These are phyloP conservation scores for Aristolochia fimbriata DNA, from an alignment of 164 flowering plant genomes.

Conservation along the genomic window DNA sequence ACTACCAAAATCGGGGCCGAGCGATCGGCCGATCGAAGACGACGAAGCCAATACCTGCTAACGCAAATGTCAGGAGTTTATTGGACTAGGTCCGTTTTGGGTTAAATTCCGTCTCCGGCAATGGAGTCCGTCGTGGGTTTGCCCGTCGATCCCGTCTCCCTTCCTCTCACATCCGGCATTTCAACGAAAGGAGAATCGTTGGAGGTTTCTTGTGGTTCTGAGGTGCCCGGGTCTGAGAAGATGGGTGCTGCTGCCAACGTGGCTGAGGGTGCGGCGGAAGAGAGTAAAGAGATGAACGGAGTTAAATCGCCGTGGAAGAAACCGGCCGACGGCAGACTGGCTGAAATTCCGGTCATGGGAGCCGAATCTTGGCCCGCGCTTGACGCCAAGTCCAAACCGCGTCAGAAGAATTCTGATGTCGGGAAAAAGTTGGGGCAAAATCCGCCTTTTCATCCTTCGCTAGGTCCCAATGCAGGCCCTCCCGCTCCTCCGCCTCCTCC, in stretches of 20 bases:
- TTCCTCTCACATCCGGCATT: too few relatives aligned
- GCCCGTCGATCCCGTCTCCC: neutral
- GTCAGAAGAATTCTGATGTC: constrained; percentile 17
- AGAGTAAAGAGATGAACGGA: constrained; percentile 21
- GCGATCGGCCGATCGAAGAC: too few relatives aligned
- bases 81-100: neutral
- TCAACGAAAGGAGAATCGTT: too few relatives aligned
- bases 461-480: constrained; percentile 10
- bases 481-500: constrained; percentile 10
- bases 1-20: too few relatives aligned
- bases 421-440: constrained; percentile 1
- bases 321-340: constrained; percentile 17
- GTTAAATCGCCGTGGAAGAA: constrained; percentile 53
- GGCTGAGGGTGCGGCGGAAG: constrained; percentile 9
- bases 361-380: constrained; percentile 66
- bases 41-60: neutral
- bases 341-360: constrained; percentile 39
- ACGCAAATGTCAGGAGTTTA: neutral
- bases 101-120: constrained; percentile 1
- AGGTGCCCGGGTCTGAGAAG: neutral
- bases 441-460: constrained; percentile 1
- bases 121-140: constrained; percentile 12
- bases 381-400: constrained; percentile 16
- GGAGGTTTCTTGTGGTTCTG: too few relatives aligned
- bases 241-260: constrained; percentile 18